A percentile compares a stretch with the other conserved stretches of the same genome.
These are phyloP conservation scores for Mycena chlorophos DNA, from an alignment of 768 basidiomycete species.

Conservation along the genomic window DNA sequence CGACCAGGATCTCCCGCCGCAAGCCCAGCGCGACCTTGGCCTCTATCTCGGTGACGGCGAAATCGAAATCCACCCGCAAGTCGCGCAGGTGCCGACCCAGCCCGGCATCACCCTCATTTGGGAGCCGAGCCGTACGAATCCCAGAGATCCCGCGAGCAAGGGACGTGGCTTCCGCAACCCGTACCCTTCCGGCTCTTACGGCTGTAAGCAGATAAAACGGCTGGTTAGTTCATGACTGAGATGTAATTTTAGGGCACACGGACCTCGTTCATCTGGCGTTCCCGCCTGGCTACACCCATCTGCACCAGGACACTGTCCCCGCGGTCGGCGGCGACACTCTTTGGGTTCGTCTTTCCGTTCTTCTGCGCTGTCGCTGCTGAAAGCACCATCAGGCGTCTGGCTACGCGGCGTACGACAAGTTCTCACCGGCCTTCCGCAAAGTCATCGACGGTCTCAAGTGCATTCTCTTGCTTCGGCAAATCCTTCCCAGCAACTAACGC, in stretches of 20 bases:
- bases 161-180: constrained; percentile 14
- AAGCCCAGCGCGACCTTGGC: constrained; percentile 21
- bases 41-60: constrained; percentile 23
- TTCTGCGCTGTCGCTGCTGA: background rate
- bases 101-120: constrained; percentile 23
- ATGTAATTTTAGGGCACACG: constrained; percentile 19
- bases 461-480: background rate
- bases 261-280: constrained; percentile 23
- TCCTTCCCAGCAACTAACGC: background rate
- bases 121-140: constrained; percentile 9
- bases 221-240: background rate
- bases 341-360: constrained; percentile 14
- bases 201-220: constrained; percentile 6
- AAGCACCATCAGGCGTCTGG: constrained; percentile 17
- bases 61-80: constrained; percentile 25
- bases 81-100: constrained; percentile 21
- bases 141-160: background rate
- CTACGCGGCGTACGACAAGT: constrained; percentile 43
- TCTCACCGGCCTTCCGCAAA: constrained; percentile 35
- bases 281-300: constrained; percentile 25
- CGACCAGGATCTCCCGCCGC: constrained; percentile 22
- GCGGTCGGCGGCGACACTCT: constrained; percentile 24
- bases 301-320: constrained; percentile 24
- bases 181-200: constrained; percentile 19
- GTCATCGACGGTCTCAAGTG: constrained; percentile 35